phyloP scores from a whole-genome alignment of 371 early-diverging fungal species.

The Haplosporangium sp. region DNA sequence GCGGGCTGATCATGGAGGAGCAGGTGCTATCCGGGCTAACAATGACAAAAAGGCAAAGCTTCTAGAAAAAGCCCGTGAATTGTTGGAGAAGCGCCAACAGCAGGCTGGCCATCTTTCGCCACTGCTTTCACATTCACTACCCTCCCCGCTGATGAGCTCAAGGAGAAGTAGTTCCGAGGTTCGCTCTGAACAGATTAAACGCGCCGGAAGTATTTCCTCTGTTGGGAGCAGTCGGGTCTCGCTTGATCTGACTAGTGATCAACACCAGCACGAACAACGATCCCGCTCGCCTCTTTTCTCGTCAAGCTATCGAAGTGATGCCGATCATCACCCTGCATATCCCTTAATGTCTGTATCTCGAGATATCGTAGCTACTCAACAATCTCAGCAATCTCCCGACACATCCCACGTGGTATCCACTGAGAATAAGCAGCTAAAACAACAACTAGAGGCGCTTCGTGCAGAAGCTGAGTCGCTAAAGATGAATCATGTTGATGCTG shows the following conservation, averaged over 20 bases:
- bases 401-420: neutral
- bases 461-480: slow-evolving; percentile 5
- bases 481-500: neutral
- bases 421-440: slow-evolving; percentile 28
- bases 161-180: neutral
- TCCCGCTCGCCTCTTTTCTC: neutral
- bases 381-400: neutral
- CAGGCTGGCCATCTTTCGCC: slow-evolving; percentile 13
- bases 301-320: neutral
- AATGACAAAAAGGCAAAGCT: slow-evolving; percentile 26
- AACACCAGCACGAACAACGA: neutral
- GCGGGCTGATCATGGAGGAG: slow-evolving; percentile 3
- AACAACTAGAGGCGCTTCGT: slow-evolving; percentile 17
- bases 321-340: neutral
- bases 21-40: neutral
- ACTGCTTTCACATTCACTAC: neutral
- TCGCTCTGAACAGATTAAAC: neutral
- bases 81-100: slow-evolving; percentile 44
- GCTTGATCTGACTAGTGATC: neutral
- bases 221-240: slow-evolving; percentile 6
- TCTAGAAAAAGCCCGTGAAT: slow-evolving; percentile 36
- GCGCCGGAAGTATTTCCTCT: neutral
- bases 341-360: too few species aligned
- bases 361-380: too few species aligned
- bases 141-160: neutral